These are phyloP conservation scores for Epichloe gansuensis DNA, from an alignment of 2,329 filamentous ascomycete species.

Conservation along the genomic window DNA sequence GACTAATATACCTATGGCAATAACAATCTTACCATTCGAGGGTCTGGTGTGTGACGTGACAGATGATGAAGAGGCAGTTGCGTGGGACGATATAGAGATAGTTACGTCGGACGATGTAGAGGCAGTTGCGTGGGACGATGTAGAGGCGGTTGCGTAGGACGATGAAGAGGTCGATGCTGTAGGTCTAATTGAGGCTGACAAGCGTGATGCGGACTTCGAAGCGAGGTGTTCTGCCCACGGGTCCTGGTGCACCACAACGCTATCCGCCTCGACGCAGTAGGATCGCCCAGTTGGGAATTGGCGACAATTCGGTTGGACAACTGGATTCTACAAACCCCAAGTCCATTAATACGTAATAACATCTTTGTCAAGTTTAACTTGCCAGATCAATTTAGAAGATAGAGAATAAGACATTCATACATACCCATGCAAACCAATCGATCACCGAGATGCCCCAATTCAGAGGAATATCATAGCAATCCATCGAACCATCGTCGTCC, in stretches of 20 bases:
- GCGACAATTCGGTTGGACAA: background rate
- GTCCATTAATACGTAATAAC: too few relatives aligned
- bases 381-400: too few relatives aligned
- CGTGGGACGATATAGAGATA: background rate
- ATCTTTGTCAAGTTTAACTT: too few relatives aligned
- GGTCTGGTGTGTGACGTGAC: background rate
- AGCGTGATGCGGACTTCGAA: too few relatives aligned
- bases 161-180: background rate
- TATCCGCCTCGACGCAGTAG: background rate
- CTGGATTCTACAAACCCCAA: background rate
- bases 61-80: background rate
- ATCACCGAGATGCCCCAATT: background rate
- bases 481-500: background rate
- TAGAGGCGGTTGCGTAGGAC: background rate
- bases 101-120: background rate
- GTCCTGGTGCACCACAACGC: background rate
- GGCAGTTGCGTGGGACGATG: background rate
- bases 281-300: background rate
- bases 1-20: background rate
- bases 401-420: background rate
- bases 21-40: background rate
- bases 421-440: background rate
- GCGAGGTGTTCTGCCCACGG: too few relatives aligned
- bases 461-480: background rate
- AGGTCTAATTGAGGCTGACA: too few relatives aligned